A percentile compares a stretch with the other conserved stretches of the same genome.
These are phyloP conservation scores for Torulaspora globosa DNA, from an alignment of 1,139 yeast species.

Conservation along the genomic window DNA sequence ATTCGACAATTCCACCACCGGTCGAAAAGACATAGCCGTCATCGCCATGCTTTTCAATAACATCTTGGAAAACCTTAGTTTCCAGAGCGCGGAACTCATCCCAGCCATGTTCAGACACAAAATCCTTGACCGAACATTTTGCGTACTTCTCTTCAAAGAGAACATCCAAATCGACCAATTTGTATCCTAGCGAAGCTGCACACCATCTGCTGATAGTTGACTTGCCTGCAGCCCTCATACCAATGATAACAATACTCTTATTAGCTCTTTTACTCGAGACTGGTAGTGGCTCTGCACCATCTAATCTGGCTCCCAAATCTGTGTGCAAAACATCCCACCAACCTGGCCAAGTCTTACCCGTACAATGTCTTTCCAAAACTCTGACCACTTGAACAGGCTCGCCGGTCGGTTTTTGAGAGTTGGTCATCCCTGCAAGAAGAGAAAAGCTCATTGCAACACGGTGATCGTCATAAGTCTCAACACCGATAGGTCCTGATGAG, in stretches of 20 bases:
- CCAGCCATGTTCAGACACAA: slow-evolving; percentile 76
- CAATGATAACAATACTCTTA: slow-evolving; percentile 72
- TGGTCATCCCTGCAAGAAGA: slow-evolving; percentile 58
- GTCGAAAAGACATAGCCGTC: slow-evolving; percentile 75
- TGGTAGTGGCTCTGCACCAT: slow-evolving; percentile 57
- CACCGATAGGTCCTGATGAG: slow-evolving; percentile 48
- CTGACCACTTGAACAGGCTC: slow-evolving; percentile 54
- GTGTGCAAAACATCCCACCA: slow-evolving; percentile 96
- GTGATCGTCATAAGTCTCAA: slow-evolving; percentile 87
- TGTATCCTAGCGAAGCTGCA: slow-evolving; percentile 66
- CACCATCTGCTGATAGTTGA: slow-evolving; percentile 81
- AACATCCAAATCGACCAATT: slow-evolving; percentile 73
- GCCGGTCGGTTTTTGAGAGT: slow-evolving; percentile 34
- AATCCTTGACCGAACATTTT: slow-evolving; percentile 58
- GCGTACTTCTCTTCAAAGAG: slow-evolving; percentile 53
- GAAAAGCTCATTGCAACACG: slow-evolving; percentile 98
- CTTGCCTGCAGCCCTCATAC: slow-evolving; percentile 99
- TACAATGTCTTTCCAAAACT: slow-evolving; percentile 83
- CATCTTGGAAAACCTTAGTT: slow-evolving; percentile 51
- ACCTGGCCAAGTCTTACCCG: slow-evolving; percentile 99
- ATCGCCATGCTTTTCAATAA: slow-evolving; percentile 45
- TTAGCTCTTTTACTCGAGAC: slow-evolving; percentile 19
- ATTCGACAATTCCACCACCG: slow-evolving; percentile 96
- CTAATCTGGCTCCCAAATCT: slow-evolving; percentile 57
- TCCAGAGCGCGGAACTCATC: slow-evolving; percentile 74